These are phyloP conservation scores for Pontederia paniculata DNA, from an alignment of 176 grass and related monocot genomes.

Conservation along the genomic window DNA sequence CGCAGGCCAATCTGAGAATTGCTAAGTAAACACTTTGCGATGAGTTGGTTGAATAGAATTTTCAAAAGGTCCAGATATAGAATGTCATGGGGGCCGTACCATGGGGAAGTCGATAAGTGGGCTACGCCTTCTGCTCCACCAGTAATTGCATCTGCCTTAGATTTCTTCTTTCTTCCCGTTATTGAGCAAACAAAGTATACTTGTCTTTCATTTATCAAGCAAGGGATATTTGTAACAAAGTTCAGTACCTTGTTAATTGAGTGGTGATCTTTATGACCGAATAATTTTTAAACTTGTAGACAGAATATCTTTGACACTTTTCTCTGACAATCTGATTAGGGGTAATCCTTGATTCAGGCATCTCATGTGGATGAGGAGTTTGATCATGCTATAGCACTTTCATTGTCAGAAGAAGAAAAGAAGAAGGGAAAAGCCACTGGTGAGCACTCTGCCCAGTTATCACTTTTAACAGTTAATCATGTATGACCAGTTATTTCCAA, in stretches of 20 bases:
- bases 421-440: conserved; percentile 62
- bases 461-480: too few species aligned
- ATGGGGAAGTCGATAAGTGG: conserved; percentile 40
- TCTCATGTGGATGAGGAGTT: conserved; percentile 59
- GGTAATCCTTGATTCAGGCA: conserved; percentile 22
- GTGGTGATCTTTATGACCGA: background rate
- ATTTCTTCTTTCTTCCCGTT: background rate
- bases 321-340: conserved; percentile 10
- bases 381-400: conserved; percentile 82
- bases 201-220: background rate
- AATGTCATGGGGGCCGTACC: conserved; percentile 70
- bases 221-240: too few species aligned
- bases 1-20: background rate
- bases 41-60: conserved; percentile 73
- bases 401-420: conserved; percentile 57
- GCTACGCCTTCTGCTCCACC: conserved; percentile 16
- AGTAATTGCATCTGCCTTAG: conserved; percentile 11
- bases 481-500: too few species aligned
- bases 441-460: conserved; percentile 29
- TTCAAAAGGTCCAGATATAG: conserved; percentile 60
- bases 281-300: conserved; percentile 7
- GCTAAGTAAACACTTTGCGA: conserved; percentile 4
- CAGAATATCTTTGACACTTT: conserved; percentile 12
- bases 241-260: too few species aligned
- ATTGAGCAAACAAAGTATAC: background rate